Evolutionary conservation across 129 eudicot species (phyloP).

Genomic region (Lactuca saligna): DNA sequence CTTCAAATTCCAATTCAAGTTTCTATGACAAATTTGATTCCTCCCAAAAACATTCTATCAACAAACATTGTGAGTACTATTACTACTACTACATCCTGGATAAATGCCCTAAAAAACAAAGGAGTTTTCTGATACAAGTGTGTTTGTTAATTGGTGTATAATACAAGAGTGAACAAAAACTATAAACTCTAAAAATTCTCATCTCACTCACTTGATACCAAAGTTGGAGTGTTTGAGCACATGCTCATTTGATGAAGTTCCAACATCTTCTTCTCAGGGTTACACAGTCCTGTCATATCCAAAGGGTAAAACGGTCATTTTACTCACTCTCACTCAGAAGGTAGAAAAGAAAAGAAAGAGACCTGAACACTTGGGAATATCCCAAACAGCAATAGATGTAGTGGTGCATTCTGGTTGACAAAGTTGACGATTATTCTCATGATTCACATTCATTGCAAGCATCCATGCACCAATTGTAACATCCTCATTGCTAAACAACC

Average conservation of each 20-base stretch:
- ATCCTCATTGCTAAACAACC: slow-evolving; percentile 97
- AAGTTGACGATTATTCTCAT: slow-evolving; percentile 62
- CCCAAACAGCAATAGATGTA: slow-evolving; percentile 93
- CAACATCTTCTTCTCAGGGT: slow-evolving; percentile 84
- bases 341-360: slow-evolving; percentile 6
- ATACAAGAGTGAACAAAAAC: slow-evolving; percentile 5
- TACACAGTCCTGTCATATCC: slow-evolving; percentile 67
- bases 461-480: slow-evolving; percentile 97
- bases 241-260: slow-evolving; percentile 76
- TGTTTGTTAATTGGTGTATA: slow-evolving; percentile 9
- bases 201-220: slow-evolving; percentile 46
- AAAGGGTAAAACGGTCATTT: not conserved
- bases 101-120: not conserved
- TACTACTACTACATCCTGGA: not conserved
- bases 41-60: slow-evolving; percentile 11
- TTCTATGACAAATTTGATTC: not conserved
- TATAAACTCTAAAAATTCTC: slow-evolving; percentile 2
- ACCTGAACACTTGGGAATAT: slow-evolving; percentile 97
- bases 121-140: not conserved
- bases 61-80: slow-evolving; percentile 7
- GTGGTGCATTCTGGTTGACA: slow-evolving; percentile 75
- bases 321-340: not conserved
- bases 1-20: no score
- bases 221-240: slow-evolving; percentile 73
- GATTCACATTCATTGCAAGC: slow-evolving; percentile 98